phyloP scores from a whole-genome alignment of 495 filamentous ascomycete genomes.

The Apiosordaria backusii region DNA sequence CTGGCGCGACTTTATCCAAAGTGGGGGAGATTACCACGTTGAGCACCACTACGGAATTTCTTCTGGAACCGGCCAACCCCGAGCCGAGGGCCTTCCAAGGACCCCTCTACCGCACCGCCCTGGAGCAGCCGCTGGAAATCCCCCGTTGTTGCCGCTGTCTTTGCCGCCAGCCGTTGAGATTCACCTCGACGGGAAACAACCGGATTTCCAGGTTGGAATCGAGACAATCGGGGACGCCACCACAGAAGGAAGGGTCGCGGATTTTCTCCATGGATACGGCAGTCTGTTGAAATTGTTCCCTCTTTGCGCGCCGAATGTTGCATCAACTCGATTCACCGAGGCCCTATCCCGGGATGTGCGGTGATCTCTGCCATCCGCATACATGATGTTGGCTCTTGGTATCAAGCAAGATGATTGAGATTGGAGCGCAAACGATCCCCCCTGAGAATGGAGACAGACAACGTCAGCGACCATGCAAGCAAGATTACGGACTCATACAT shows the following conservation, averaged over 20 bases:
- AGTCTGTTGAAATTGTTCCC: background rate
- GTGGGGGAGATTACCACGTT: slow-evolving; percentile 26
- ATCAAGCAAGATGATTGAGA: background rate
- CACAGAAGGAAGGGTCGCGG: background rate
- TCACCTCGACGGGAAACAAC: background rate
- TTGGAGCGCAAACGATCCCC: background rate
- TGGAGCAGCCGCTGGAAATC: background rate
- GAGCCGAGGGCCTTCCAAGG: slow-evolving; percentile 8
- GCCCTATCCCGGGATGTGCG: background rate
- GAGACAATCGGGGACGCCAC: background rate
- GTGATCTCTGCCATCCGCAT: background rate
- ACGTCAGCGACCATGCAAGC: background rate
- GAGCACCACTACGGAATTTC: slow-evolving; percentile 21
- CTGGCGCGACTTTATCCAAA: slow-evolving; percentile 32
- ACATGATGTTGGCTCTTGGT: background rate
- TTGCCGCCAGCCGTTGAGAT: background rate
- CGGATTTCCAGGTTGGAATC: background rate
- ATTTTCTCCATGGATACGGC: background rate
- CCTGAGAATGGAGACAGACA: background rate
- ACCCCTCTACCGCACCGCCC: background rate
- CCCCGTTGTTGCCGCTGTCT: background rate
- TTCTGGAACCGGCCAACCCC: slow-evolving; percentile 23
- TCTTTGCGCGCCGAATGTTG: slow-evolving; percentile 4
- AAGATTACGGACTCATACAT: background rate
- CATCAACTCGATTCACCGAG: slow-evolving; percentile 10